Conservation (phyloP, 306 rosid genomes). For the Comarum palustre region DNA sequence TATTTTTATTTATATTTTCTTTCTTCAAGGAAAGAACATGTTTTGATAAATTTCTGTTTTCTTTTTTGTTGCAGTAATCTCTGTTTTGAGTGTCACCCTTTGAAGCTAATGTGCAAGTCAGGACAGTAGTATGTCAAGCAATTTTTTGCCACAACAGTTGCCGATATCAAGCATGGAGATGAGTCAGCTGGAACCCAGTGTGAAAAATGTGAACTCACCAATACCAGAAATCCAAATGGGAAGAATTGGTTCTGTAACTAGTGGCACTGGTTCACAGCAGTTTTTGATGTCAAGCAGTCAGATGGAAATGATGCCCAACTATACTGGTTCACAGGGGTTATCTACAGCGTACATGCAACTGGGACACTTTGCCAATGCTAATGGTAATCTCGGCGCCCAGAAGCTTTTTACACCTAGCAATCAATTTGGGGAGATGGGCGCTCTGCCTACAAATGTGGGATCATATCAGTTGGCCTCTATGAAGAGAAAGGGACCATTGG, state of each 20-base stretch:
- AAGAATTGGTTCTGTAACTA: constrained; percentile 39
- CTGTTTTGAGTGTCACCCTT: neutral
- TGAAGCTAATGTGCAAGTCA: neutral
- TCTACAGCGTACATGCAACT: constrained; percentile 33
- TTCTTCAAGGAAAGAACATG: neutral
- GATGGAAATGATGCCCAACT: constrained; percentile 37
- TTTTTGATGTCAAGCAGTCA: constrained; percentile 33
- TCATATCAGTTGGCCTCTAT: constrained; percentile 39
- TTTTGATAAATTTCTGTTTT: neutral
- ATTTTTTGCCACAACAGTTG: constrained; percentile 52
- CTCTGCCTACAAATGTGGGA: constrained; percentile 26
- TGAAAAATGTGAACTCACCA: constrained; percentile 46
- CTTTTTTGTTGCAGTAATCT: constrained; percentile 11
- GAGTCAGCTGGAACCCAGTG: constrained; percentile 56
- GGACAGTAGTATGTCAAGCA: constrained; percentile 51
- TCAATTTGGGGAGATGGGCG: constrained; percentile 45
- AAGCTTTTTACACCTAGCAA: constrained; percentile 29
- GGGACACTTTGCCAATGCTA: constrained; percentile 31
- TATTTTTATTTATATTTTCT: too few species aligned
- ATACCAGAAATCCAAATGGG: constrained; percentile 53
- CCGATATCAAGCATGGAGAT: constrained; percentile 47
- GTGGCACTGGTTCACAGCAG: constrained; percentile 40
- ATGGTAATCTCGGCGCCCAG: constrained; percentile 30
- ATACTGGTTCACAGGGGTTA: constrained; percentile 40
- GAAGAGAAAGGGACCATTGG: constrained; percentile 69